These are phyloP conservation scores for Tardiomyces blankii DNA, from an alignment of 1,139 yeast species.

Conservation along the genomic window DNA sequence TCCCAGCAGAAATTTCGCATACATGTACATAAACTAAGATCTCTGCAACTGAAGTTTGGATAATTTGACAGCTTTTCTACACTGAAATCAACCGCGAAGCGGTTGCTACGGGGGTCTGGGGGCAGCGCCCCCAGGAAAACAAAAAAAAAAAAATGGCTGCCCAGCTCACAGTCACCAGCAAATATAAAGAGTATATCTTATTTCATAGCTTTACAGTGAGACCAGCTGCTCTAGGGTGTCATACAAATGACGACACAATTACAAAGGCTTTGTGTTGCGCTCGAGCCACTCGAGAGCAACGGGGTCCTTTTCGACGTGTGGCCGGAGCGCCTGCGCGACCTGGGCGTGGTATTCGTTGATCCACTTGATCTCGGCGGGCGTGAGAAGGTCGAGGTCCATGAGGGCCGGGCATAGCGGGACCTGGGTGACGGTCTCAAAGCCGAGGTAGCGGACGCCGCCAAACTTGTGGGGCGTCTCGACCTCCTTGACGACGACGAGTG, in stretches of 20 bases:
- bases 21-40: not conserved
- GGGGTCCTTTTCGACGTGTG: constrained; percentile 39
- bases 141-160: no score
- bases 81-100: no score
- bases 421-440: constrained; percentile 72
- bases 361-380: constrained; percentile 51
- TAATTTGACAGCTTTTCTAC: no score
- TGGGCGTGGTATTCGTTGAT: constrained; percentile 56
- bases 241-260: no score
- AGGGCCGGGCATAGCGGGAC: constrained; percentile 73
- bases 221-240: no score
- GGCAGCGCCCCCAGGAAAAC: no score
- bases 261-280: constrained; percentile 49
- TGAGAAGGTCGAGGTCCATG: constrained; percentile 44
- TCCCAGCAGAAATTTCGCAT: no score
- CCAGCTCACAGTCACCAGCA: no score
- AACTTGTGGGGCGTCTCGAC: constrained; percentile 29
- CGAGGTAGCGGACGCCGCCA: constrained; percentile 50
- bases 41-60: no score
- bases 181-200: no score
- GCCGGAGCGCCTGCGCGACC: constrained; percentile 48
- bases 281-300: constrained; percentile 60
- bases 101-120: no score
- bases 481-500: constrained; percentile 52
- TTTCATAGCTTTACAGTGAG: no score